Conservation (phyloP, 2,329 filamentous ascomycete genomes). For the Ilyonectria robusta region DNA sequence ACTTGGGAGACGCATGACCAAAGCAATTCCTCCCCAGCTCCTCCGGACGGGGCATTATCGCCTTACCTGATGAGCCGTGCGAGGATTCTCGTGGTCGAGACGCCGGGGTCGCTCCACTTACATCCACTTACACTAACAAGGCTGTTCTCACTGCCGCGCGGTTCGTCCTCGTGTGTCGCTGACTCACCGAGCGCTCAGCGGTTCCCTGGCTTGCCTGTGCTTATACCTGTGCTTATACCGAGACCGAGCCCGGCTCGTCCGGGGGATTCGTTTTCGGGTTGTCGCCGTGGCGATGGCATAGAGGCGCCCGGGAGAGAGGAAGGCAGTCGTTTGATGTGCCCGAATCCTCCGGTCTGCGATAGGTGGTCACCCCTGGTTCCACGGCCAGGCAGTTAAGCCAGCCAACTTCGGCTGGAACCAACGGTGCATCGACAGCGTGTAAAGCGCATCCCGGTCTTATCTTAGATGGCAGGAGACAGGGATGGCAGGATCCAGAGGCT, state of each 20-base stretch:
- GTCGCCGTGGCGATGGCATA: constrained; percentile 15
- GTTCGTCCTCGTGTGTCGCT: constrained; percentile 16
- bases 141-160: constrained; percentile 11
- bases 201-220: constrained; percentile 11
- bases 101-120: constrained; percentile 7
- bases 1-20: neutral
- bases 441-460: constrained; percentile 21
- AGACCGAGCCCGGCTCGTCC: constrained; percentile 14
- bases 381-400: neutral
- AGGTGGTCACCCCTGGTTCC: neutral
- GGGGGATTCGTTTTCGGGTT: neutral
- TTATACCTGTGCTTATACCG: constrained; percentile 14
- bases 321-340: neutral
- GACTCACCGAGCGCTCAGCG: constrained; percentile 28
- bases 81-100: neutral
- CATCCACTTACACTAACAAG: constrained; percentile 17
- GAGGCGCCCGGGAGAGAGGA: constrained; percentile 6
- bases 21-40: neutral
- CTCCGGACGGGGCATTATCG: neutral
- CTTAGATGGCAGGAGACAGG: constrained; percentile 24
- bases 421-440: neutral
- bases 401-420: neutral
- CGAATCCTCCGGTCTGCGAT: neutral
- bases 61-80: neutral
- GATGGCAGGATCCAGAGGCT: constrained; percentile 8